Base-by-base conservation (phyloP, 2,329 filamentous ascomycete genomes). In the Epichloe gansuensis region DNA sequence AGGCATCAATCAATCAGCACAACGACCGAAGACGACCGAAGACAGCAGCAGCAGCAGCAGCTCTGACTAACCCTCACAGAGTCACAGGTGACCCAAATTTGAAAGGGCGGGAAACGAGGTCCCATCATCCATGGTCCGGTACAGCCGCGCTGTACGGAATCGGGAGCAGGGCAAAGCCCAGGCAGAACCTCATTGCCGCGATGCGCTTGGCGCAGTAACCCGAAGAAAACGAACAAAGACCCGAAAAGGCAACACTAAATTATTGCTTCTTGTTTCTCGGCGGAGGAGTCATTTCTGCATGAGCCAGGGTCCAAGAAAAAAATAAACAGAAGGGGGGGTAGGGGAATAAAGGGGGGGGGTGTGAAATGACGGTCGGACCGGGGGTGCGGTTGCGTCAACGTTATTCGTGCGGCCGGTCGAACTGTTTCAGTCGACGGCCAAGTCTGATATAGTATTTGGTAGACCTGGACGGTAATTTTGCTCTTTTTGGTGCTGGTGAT, bases 1-100 rank as follows among this genome's bases (percentile, higher is more conserved):
- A 35, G 44, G 31, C 44, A 36, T 13, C 47, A 13, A 36, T 40
- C n/a, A 45, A 38, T 31, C 12, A 23, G 27, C 13, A 41, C 17
- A 36, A 42, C 21, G 42, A 31, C 27, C 25, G 25, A 8, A 27
- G 27, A 25, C 21, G 34, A 40, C 6, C 13, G 31, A 35, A 21
- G 17, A 21, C 17, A 21, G 45, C 7, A 12, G 45, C 43, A 5
- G 43, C 43, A 21, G 45, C 56, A 53, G 51, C 59, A 63, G 63
- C 58, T 64, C 63, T 63, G 61, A 64, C 62, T 58, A 61, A 63
- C 58, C 51, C n/a, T 57, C 56, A 63, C 61, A 62, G 61, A 57
- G 9, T 38, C 25, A 5, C 17, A 49, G 47, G 36, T 63, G 63
- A 65, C 60, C 55, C 56, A 59, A 21, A 21, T 21, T 21, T 21